Conservation (phyloP, 495 filamentous ascomycete genomes). For the Penicillium ochrochloron region DNA sequence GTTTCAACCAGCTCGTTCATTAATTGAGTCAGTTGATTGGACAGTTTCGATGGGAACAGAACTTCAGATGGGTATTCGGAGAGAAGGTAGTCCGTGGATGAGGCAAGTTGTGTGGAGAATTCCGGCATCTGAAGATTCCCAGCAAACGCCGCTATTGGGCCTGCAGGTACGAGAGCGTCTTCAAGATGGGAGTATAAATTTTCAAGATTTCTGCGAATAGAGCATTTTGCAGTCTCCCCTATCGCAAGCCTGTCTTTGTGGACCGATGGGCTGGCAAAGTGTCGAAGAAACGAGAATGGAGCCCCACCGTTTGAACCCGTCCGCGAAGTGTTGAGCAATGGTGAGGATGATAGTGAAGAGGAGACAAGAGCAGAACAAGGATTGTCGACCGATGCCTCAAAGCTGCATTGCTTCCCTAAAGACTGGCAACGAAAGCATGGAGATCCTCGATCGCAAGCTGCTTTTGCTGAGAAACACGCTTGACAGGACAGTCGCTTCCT, state of each 20-base stretch:
- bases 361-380: constrained; percentile 14
- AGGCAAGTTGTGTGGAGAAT: constrained; percentile 22
- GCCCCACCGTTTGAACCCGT: constrained; percentile 41
- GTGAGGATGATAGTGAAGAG: constrained; percentile 26
- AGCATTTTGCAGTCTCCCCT: constrained; percentile 41
- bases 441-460: constrained; percentile 34
- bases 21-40: constrained; percentile 37
- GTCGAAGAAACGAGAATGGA: constrained; percentile 40
- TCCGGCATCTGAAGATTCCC: constrained; percentile 20
- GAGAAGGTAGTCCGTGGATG: constrained; percentile 25
- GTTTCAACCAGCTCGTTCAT: constrained; percentile 40
- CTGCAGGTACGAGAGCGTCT: constrained; percentile 35
- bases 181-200: constrained; percentile 39
- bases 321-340: constrained; percentile 65
- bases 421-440: constrained; percentile 39
- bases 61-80: constrained; percentile 26
- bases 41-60: constrained; percentile 35
- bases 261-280: constrained; percentile 41
- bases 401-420: constrained; percentile 34
- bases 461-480: constrained; percentile 37
- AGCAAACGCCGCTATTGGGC: constrained; percentile 24
- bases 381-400: constrained; percentile 6
- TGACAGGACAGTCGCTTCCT: constrained; percentile 44
- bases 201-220: constrained; percentile 39
- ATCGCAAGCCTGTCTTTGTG: constrained; percentile 43